These are phyloP conservation scores for Gracilariopsis chorda DNA, from an alignment of 23 red algal genomes.

Conservation along the genomic window DNA sequence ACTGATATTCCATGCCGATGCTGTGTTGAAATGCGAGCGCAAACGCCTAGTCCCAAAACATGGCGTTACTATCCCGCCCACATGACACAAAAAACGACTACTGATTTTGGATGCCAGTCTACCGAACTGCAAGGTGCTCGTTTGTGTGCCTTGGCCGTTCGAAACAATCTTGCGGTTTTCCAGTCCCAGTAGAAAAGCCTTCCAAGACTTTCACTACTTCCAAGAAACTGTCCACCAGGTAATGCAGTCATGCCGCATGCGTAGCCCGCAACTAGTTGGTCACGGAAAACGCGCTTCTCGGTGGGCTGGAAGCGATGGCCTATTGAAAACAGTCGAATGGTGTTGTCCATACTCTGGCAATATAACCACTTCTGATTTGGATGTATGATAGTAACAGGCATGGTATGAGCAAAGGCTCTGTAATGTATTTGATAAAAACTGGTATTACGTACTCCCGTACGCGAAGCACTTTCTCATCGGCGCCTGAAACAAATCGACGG, in stretches of 20 bases:
- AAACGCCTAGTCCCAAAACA: constrained; percentile 43
- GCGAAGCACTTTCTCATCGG: constrained; percentile 84
- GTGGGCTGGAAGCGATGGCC: constrained; percentile 69
- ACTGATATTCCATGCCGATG: constrained; percentile 14
- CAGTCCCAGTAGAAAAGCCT: constrained; percentile 91
- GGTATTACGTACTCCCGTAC: constrained; percentile 94
- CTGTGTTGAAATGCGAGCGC: neutral
- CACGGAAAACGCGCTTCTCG: constrained; percentile 63
- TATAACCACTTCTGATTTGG: constrained; percentile 74
- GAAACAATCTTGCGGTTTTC: constrained; percentile 64
- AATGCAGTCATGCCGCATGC: constrained; percentile 55
- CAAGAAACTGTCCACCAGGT: constrained; percentile 79
- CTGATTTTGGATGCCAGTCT: constrained; percentile 76
- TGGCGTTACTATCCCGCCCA: constrained; percentile 49
- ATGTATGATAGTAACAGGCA: constrained; percentile 65
- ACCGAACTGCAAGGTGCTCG: constrained; percentile 45
- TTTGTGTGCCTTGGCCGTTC: constrained; percentile 66
- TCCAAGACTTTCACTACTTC: constrained; percentile 72
- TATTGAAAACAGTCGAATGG: constrained; percentile 53
- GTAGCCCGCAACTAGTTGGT: constrained; percentile 89
- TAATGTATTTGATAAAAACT: constrained; percentile 80
- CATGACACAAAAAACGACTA: constrained; percentile 56
- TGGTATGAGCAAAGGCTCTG: constrained; percentile 65
- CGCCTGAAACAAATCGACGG: constrained; percentile 74
- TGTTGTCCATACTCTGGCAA: constrained; percentile 83